Conservation (phyloP, 2,329 filamentous ascomycete genomes). For the Rhytidhysteron rufulum region DNA sequence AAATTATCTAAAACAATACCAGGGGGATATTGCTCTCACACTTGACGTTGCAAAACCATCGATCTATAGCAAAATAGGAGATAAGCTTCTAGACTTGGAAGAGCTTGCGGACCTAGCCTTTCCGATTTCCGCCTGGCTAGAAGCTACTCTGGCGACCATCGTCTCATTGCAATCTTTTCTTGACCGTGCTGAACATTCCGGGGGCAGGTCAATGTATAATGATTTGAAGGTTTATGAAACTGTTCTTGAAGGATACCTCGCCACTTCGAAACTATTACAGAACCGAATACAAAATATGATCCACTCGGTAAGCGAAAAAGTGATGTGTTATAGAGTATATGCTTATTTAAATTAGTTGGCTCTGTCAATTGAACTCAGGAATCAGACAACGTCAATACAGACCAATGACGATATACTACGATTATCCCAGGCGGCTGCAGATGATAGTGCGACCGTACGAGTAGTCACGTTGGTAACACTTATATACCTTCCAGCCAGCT, state of each 20-base stretch:
- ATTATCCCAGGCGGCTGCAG: neutral
- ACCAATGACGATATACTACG: neutral
- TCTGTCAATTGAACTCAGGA: neutral
- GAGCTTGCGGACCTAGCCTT: neutral
- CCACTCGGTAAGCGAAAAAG: neutral
- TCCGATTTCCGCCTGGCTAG: neutral
- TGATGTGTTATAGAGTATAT: neutral
- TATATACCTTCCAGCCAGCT: neutral
- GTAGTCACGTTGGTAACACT: neutral
- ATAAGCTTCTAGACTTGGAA: neutral
- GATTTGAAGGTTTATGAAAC: neutral
- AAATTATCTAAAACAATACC: neutral
- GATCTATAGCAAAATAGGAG: neutral
- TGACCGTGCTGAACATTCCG: neutral
- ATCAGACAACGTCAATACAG: neutral
- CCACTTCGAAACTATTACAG: neutral
- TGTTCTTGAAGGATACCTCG: neutral
- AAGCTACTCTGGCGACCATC: neutral
- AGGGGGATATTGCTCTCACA: neutral
- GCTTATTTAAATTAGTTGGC: neutral
- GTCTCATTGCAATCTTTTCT: neutral
- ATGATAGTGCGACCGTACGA: conserved; percentile 1
- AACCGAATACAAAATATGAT: neutral
- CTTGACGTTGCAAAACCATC: neutral
- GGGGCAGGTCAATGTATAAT: neutral